Base-by-base conservation (phyloP, 129 eudicot genomes). In the Escallonia herrerae region DNA sequence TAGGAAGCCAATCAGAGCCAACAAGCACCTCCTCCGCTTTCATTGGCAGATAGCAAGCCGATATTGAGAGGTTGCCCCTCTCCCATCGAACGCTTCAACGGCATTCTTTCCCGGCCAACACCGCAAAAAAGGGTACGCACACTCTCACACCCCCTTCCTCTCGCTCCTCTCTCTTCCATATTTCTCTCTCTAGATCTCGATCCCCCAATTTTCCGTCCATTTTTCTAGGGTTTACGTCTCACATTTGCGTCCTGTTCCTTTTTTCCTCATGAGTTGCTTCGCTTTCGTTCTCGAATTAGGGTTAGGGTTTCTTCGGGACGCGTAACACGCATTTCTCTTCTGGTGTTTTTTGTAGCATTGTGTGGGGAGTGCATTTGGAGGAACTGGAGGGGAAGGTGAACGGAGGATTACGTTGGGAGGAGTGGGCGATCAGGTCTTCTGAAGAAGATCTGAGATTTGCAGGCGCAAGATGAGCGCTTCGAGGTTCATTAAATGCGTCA, bases 401-500 rank as follows among this genome's bases (percentile, higher is more conserved):
- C 13, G 57, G 43, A 63, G 43, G 40, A 46, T 2, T 15, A 15
- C 40, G 45, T 56, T 9, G 8, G 63, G 1, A 14, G 49, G 53
- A 38, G 44, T 64, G 39, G 3, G 57, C 72, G 63, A 58, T 82
- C 87, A 79, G 87, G 85, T 82, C 77, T 85, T 82, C 82, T 76
- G 69, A 46, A 68, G 82, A 81, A 78, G 91, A 81, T 85, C 87
- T 85, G 84, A 78, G 3, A 4, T 62, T 14, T 41, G 46, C 14
- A 47, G 22, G 51, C 55, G 51, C 56, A 79, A 42, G 44, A 91
- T 91, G 97, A 87, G 97, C 72, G 97, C 97, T 67, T 87, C 97
- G 2, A 82, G 96, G 82, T 91, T 91, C 79, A 85, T 91, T 46
- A 88, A 91, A 74, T 93, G 98, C 54, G 98, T 93, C 58, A 93